These are phyloP conservation scores for Flaveria sonorensis DNA, from an alignment of 129 eudicot species.

Conservation along the genomic window DNA sequence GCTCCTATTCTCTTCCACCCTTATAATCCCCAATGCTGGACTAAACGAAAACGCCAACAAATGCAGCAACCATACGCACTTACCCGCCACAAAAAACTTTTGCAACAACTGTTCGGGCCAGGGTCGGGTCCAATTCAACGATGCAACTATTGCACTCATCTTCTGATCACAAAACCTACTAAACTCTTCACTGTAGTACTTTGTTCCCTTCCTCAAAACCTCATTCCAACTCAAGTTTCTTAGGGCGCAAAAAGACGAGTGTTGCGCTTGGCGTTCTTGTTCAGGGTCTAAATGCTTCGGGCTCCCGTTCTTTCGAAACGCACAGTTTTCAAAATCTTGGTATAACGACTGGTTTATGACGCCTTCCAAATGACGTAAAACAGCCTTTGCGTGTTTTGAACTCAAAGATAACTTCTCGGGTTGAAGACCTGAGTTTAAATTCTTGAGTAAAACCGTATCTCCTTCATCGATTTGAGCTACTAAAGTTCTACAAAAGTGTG, in stretches of 20 bases:
- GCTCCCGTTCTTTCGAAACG: constrained; percentile 68
- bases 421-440: constrained; percentile 60
- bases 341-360: constrained; percentile 74
- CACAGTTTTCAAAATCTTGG: constrained; percentile 88
- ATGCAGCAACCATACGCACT: constrained; percentile 91
- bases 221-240: constrained; percentile 92
- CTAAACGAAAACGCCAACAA: constrained; percentile 81
- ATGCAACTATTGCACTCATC: constrained; percentile 68
- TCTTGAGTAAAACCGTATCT: constrained; percentile 50
- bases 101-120: constrained; percentile 93
- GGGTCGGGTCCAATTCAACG: constrained; percentile 78
- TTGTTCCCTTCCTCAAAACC: constrained; percentile 86
- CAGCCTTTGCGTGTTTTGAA: constrained; percentile 65
- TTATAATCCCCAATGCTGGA: constrained; percentile 60
- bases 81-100: constrained; percentile 86
- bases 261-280: constrained; percentile 61
- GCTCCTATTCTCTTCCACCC: constrained; percentile 65
- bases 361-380: constrained; percentile 76
- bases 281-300: constrained; percentile 73
- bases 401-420: constrained; percentile 66
- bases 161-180: constrained; percentile 91
- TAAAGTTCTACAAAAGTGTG: constrained; percentile 78
- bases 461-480: constrained; percentile 61
- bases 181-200: constrained; percentile 88
- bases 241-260: constrained; percentile 67